Conservation (phyloP, 352 stramenopile genomes). For the Lagenidium sp. region DNA sequence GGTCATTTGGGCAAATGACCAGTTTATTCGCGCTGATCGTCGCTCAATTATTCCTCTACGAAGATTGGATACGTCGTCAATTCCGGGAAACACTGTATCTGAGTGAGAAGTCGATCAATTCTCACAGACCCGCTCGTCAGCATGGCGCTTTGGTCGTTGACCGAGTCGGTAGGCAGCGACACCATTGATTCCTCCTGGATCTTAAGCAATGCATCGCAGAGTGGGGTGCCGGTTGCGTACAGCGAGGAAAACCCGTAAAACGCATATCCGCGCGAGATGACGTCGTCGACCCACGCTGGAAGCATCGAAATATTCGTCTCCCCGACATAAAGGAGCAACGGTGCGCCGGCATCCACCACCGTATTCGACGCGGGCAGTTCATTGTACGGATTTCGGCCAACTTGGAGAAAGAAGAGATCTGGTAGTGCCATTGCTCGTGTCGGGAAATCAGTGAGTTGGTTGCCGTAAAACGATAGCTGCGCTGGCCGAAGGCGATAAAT, state of each 20-base stretch:
- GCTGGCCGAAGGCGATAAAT: background rate
- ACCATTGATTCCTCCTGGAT: too few relatives aligned
- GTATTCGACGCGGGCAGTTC: conserved; percentile 1
- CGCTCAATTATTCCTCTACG: too few relatives aligned
- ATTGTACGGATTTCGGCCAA: conserved; percentile 1
- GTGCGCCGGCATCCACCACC: background rate
- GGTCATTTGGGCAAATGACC: too few relatives aligned
- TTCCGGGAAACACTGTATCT: too few relatives aligned
- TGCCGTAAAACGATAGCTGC: conserved; percentile 4
- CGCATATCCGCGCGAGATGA: background rate
- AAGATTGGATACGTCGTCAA: too few relatives aligned
- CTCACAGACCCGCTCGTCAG: too few relatives aligned
- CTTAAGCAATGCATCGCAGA: conserved; percentile 1
- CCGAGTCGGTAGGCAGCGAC: too few relatives aligned
- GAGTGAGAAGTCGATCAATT: too few relatives aligned
- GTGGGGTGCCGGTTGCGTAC: background rate
- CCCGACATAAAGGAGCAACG: background rate
- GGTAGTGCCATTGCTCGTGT: background rate
- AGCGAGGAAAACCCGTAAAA: background rate
- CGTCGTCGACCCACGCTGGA: conserved; percentile 1
- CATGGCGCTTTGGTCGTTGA: too few relatives aligned
- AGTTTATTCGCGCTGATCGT: too few relatives aligned
- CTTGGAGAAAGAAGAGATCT: background rate
- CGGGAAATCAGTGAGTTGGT: conserved; percentile 1
- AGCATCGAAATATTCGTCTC: conserved; percentile 5